Conservation (phyloP, 2,329 filamentous ascomycete species). For the Teratosphaeria nubilosa region DNA sequence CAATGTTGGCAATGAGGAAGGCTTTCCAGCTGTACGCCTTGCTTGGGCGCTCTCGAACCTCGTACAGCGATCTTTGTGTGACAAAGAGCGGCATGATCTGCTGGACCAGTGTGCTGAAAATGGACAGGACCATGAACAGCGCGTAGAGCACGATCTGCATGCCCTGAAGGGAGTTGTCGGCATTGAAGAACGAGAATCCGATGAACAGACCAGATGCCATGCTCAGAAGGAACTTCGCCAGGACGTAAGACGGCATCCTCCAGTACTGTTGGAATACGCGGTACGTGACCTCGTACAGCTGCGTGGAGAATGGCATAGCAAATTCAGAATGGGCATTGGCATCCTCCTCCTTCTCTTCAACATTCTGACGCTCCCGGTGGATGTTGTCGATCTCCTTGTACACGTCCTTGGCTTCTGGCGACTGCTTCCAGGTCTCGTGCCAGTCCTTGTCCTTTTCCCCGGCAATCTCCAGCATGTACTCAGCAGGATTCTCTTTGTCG, state of each 20-base stretch:
- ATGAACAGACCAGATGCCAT: slow-evolving; percentile 41
- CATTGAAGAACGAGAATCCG: slow-evolving; percentile 36
- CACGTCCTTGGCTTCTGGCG: slow-evolving; percentile 20
- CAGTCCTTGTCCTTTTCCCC: slow-evolving; percentile 31
- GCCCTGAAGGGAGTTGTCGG: slow-evolving; percentile 28
- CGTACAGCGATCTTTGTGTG: slow-evolving; percentile 49
- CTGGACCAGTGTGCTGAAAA: slow-evolving; percentile 39
- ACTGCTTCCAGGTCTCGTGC: slow-evolving; percentile 31
- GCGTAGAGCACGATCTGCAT: slow-evolving; percentile 39
- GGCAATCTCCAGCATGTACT: slow-evolving; percentile 58
- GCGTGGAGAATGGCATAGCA: slow-evolving; percentile 30
- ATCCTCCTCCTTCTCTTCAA: slow-evolving; percentile 22
- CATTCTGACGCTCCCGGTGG: slow-evolving; percentile 26
- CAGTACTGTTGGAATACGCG: slow-evolving; percentile 37
- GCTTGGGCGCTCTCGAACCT: slow-evolving; percentile 51
- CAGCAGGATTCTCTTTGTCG: slow-evolving; percentile 55
- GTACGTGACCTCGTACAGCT: slow-evolving; percentile 28
- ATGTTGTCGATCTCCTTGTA: slow-evolving; percentile 31
- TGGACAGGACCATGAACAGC: slow-evolving; percentile 38
- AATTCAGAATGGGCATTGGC: slow-evolving; percentile 31
- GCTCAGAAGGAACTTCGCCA: slow-evolving; percentile 51
- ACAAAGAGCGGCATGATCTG: slow-evolving; percentile 52
- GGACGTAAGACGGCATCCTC: slow-evolving; percentile 35
- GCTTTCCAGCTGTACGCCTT: slow-evolving; percentile 68
- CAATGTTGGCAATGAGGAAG: slow-evolving; percentile 60